phyloP scores from a whole-genome alignment of 345 rosid species.

The Eucalyptus sideroxylon region DNA sequence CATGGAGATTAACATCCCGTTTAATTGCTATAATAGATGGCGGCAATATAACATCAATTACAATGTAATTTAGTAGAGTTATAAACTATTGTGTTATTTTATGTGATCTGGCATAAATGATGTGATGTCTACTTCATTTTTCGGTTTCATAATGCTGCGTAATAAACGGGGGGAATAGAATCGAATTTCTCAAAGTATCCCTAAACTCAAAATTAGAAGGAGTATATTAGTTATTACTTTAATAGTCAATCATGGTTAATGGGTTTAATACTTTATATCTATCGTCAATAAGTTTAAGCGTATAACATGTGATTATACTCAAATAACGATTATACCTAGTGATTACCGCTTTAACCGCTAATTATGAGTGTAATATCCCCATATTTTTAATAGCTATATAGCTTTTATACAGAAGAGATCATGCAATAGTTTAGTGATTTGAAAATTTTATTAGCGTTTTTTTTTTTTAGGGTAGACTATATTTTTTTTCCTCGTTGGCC shows the following conservation, averaged over 20 bases:
- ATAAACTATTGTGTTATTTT: not conserved
- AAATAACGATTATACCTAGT: not conserved
- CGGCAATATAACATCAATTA: not conserved
- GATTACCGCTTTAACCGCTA: not conserved
- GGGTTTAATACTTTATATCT: not conserved
- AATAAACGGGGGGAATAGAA: no score
- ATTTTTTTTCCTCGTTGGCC: not conserved
- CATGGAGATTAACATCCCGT: not conserved
- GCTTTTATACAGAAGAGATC: no score
- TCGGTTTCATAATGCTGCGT: not conserved
- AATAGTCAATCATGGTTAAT: not conserved
- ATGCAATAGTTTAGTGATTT: not conserved
- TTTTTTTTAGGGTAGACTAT: no score
- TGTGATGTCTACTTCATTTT: not conserved
- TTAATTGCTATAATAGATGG: not conserved
- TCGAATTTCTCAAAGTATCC: no score
- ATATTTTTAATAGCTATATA: no score
- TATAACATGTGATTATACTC: not conserved
- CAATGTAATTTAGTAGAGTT: not conserved
- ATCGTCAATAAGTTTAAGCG: not conserved
- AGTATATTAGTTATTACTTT: no score
- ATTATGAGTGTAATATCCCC: no score
- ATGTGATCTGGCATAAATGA: not conserved
- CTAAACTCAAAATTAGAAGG: no score
- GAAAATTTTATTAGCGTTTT: not conserved